phyloP scores from a whole-genome alignment of 768 basidiomycete species.

The Fistulinella prunicolor region DNA sequence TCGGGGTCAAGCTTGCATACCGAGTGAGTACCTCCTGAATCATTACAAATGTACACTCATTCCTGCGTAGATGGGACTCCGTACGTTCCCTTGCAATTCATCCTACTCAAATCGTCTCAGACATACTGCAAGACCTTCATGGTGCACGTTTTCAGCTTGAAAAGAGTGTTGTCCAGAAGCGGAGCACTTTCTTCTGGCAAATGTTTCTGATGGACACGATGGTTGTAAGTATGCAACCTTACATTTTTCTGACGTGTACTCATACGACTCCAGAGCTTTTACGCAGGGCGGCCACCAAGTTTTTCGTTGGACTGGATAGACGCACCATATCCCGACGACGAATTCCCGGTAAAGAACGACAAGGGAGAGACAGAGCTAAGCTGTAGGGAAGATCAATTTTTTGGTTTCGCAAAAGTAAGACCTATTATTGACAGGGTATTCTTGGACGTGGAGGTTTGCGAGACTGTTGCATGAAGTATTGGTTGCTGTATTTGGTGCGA shows the following conservation, averaged over 20 bases:
- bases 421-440: constrained; percentile 40
- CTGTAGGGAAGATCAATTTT: constrained; percentile 35
- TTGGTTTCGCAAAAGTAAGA: neutral
- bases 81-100: constrained; percentile 30
- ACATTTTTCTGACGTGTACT: neutral
- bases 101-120: neutral
- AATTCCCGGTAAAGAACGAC: constrained; percentile 32
- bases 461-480: constrained; percentile 51
- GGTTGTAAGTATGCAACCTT: constrained; percentile 41
- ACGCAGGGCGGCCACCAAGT: constrained; percentile 57
- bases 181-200: constrained; percentile 65
- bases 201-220: constrained; percentile 63
- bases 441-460: constrained; percentile 56
- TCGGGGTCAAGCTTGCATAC: constrained; percentile 55
- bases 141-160: constrained; percentile 59
- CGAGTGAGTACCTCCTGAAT: constrained; percentile 43
- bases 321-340: constrained; percentile 50
- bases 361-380: constrained; percentile 38
- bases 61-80: constrained; percentile 50
- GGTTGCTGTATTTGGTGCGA: constrained; percentile 50
- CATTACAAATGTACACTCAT: neutral
- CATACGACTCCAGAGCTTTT: constrained; percentile 47
- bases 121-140: constrained; percentile 47
- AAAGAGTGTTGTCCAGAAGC: constrained; percentile 41
- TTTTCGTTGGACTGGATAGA: constrained; percentile 54